A percentile compares a stretch with the other conserved stretches of the same genome.
Conservation (phyloP, 2,329 filamentous ascomycete species). For the Trichoderma afroharzianum region DNA sequence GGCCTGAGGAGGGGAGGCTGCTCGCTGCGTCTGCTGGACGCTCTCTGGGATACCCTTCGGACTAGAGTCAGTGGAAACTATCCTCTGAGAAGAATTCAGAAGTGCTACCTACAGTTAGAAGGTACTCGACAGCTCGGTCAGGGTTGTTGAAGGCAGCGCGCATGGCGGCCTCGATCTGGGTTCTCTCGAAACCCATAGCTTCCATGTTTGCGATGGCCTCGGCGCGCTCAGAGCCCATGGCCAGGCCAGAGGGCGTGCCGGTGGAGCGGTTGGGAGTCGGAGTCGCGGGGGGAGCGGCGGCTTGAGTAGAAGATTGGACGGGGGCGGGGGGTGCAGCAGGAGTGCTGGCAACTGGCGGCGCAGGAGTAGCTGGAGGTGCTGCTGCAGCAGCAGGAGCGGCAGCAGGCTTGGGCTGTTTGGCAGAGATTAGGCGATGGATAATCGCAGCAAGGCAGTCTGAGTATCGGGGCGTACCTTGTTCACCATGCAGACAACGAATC, state of each 20-base stretch:
- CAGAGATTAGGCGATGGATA: not conserved
- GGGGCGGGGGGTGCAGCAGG: conserved; percentile 52
- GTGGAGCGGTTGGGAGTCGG: conserved; percentile 50
- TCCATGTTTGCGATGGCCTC: conserved; percentile 90
- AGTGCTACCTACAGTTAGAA: conserved; percentile 66
- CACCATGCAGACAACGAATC: conserved; percentile 98
- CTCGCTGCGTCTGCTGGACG: conserved; percentile 57
- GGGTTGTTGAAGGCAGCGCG: conserved; percentile 96
- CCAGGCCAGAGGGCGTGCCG: conserved; percentile 58
- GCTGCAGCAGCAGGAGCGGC: conserved; percentile 53
- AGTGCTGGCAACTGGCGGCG: conserved; percentile 54
- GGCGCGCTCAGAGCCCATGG: conserved; percentile 78
- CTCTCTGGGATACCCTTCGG: conserved; percentile 83
- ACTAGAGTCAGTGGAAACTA: conserved; percentile 11
- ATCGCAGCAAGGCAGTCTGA: not conserved
- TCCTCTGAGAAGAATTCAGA: not conserved
- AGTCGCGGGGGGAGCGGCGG: conserved; percentile 48
- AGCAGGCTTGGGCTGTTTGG: conserved; percentile 44
- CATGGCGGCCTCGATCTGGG: conserved; percentile 89
- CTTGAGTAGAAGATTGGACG: conserved; percentile 43
- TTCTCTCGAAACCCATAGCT: conserved; percentile 89
- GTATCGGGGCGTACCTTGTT: conserved; percentile 68
- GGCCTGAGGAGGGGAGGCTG: conserved; percentile 34
- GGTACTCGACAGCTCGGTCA: conserved; percentile 94
- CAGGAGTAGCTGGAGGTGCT: conserved; percentile 57